Evolutionary conservation across 805 yeast genomes (phyloP).

Genomic region (Candida maltosa): DNA sequence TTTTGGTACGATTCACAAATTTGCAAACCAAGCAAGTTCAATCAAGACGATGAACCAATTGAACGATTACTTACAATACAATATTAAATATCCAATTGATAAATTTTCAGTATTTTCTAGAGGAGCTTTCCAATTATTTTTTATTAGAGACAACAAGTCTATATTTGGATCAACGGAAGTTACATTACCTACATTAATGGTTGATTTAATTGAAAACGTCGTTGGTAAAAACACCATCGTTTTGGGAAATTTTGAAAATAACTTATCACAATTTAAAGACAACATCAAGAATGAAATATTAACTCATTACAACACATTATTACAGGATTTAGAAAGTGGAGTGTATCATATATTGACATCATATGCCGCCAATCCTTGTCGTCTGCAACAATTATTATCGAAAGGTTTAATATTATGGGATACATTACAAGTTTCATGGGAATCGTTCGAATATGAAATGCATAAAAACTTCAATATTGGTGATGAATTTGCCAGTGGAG

Average conservation of each 20-base stretch:
- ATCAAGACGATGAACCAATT: slow-evolving; percentile 22
- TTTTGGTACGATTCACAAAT: slow-evolving; percentile 16
- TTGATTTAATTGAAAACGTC: slow-evolving; percentile 41
- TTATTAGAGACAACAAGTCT: slow-evolving; percentile 60
- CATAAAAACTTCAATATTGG: slow-evolving; percentile 33
- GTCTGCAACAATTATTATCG: slow-evolving; percentile 73
- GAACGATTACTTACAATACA: slow-evolving; percentile 22
- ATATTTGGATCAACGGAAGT: slow-evolving; percentile 46
- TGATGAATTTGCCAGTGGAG: slow-evolving; percentile 29
- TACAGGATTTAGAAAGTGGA: slow-evolving; percentile 48
- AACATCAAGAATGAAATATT: slow-evolving; percentile 7
- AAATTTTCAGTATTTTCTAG: slow-evolving; percentile 49
- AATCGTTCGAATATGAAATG: slow-evolving; percentile 53
- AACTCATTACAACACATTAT: slow-evolving; percentile 20
- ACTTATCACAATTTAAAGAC: slow-evolving; percentile 7
- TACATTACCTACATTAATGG: slow-evolving; percentile 18
- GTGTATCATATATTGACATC: slow-evolving; percentile 27
- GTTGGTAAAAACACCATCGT: slow-evolving; percentile 27
- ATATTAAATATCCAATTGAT: slow-evolving; percentile 21
- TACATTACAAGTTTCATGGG: slow-evolving; percentile 73
- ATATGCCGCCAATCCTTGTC: slow-evolving; percentile 60
- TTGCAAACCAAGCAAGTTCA: slow-evolving; percentile 15
- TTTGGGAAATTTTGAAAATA: slow-evolving; percentile 19
- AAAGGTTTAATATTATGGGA: slow-evolving; percentile 67
- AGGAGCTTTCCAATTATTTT: slow-evolving; percentile 58